Conservation (phyloP, 306 rosid genomes). For the Prunus kanzakura region DNA sequence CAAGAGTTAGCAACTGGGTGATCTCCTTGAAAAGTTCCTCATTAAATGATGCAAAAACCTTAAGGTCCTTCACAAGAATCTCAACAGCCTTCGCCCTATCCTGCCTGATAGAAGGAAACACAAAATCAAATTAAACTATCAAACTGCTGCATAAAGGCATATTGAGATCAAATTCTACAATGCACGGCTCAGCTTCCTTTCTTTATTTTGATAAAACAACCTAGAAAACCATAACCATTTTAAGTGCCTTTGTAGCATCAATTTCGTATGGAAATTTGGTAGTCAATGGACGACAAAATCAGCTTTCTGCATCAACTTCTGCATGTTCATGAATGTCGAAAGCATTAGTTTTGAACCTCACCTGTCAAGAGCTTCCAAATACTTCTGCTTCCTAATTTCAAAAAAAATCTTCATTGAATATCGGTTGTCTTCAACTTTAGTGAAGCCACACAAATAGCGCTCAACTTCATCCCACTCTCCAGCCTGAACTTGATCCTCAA, state of each 20-base stretch:
- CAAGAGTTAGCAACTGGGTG: conserved; percentile 46
- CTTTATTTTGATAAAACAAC: not conserved
- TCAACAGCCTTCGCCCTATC: conserved; percentile 48
- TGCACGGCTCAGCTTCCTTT: not conserved
- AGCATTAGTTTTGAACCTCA: conserved; percentile 13
- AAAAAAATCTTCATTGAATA: conserved; percentile 49
- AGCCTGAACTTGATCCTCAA: conserved; percentile 50
- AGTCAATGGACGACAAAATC: not conserved
- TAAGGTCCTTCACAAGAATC: conserved; percentile 49
- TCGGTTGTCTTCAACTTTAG: conserved; percentile 47
- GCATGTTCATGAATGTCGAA: not conserved
- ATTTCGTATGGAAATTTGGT: not conserved
- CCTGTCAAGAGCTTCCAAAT: conserved; percentile 54
- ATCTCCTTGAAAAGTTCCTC: conserved; percentile 54
- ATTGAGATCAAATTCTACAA: not conserved
- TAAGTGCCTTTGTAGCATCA: not conserved
- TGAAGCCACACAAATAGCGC: conserved; percentile 48
- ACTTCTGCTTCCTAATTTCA: conserved; percentile 49
- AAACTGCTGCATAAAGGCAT: not conserved
- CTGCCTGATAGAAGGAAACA: conserved; percentile 31
- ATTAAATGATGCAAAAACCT: conserved; percentile 43
- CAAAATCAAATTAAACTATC: not conserved
- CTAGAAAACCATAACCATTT: not conserved
- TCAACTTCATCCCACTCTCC: conserved; percentile 54
- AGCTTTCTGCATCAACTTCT: not conserved